Conservation (phyloP, 2,329 filamentous ascomycete genomes). For the Nothomitra cinnamomea region DNA sequence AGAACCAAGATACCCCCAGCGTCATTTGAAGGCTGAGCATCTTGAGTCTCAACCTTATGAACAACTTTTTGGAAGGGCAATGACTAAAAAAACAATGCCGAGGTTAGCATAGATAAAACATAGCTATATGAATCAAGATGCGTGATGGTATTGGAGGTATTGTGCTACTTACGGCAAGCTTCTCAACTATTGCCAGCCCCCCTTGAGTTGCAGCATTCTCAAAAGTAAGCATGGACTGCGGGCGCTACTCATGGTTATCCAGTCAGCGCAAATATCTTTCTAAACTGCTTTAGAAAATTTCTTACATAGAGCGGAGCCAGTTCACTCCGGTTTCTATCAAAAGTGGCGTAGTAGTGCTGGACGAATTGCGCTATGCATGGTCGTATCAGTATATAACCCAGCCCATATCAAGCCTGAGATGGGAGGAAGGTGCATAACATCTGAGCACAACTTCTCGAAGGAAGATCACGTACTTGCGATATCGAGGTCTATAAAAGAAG, state of each 20-base stretch:
- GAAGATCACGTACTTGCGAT: too few species aligned
- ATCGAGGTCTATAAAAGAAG: too few species aligned
- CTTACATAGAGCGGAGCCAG: constrained; percentile 69
- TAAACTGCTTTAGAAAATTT: constrained; percentile 4
- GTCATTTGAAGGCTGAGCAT: constrained; percentile 61
- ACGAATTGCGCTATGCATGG: constrained; percentile 63
- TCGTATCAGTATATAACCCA: background rate
- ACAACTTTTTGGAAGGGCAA: constrained; percentile 69
- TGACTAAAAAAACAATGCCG: constrained; percentile 28
- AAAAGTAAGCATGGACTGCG: constrained; percentile 85
- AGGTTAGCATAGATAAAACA: constrained; percentile 7
- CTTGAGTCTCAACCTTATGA: constrained; percentile 61
- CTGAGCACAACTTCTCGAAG: too few species aligned
- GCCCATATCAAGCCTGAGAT: too few species aligned
- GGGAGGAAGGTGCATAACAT: too few species aligned
- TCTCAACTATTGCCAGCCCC: constrained; percentile 50
- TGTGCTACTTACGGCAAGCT: constrained; percentile 57
- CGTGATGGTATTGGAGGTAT: background rate
- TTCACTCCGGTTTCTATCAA: constrained; percentile 52
- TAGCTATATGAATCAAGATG: background rate
- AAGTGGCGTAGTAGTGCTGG: constrained; percentile 76
- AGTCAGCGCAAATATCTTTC: background rate
- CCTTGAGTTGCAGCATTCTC: constrained; percentile 56
- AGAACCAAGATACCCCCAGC: constrained; percentile 63
- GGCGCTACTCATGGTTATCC: constrained; percentile 36